phyloP scores from a whole-genome alignment of 139 green algal genomes.

The Tetradesmus obliquus region DNA sequence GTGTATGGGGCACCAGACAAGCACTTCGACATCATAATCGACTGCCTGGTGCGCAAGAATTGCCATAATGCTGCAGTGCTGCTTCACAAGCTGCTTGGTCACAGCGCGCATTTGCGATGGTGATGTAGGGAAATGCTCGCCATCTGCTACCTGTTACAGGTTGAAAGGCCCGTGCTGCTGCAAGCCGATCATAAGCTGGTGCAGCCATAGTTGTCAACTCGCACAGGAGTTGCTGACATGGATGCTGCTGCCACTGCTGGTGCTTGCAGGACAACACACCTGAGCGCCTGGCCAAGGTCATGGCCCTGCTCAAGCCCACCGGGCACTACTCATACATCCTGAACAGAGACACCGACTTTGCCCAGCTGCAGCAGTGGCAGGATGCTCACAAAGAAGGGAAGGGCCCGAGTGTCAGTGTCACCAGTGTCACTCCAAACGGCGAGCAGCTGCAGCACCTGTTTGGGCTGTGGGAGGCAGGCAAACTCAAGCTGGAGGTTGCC shows the following conservation, averaged over 20 bases:
- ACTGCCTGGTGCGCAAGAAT: background rate
- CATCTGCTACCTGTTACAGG: too few relatives aligned
- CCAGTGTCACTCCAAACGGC: constrained; percentile 3
- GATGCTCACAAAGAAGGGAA: background rate
- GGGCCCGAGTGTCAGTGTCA: background rate
- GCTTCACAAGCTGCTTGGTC: too few relatives aligned
- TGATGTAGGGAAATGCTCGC: too few relatives aligned
- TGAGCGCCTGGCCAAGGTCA: background rate
- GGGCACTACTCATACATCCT: constrained; percentile 13
- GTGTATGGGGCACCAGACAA: background rate
- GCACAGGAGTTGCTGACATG: background rate
- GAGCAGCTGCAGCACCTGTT: constrained; percentile 22
- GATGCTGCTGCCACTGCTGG: background rate
- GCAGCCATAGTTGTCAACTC: too few relatives aligned
- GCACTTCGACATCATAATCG: background rate
- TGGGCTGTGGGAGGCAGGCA: constrained; percentile 5
- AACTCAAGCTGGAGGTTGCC: constrained; percentile 30
- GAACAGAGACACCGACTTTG: constrained; percentile 12
- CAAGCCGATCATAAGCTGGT: too few relatives aligned
- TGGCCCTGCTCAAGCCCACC: background rate
- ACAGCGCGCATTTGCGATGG: too few relatives aligned
- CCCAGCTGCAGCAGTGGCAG: background rate
- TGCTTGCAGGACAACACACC: background rate
- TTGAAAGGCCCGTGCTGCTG: too few relatives aligned
- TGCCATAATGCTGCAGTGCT: too few relatives aligned